Evolutionary conservation across 2,329 filamentous ascomycete genomes (phyloP), one percentile per base, ranked within the genome.

Genomic region (Sporothrix mexicana): DNA sequence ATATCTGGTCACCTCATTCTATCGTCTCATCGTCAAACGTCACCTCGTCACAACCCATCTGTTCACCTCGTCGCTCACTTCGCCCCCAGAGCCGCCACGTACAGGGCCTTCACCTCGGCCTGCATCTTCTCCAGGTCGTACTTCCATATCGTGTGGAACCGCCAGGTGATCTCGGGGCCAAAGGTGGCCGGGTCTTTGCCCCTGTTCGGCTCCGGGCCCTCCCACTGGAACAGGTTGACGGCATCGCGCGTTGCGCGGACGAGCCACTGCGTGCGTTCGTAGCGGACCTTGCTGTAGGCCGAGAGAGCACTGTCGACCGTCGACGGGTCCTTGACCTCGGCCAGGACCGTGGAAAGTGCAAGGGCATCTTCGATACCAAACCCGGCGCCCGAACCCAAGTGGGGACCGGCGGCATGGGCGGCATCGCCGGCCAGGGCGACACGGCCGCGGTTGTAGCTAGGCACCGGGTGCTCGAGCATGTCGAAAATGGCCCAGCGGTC

Each of bases 401-500:
- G 86, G 0, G 88, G 88, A 0, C 84, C 85, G 0, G 82, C 80
- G 0, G 87, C 87, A 74, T 90, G 88, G 4, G 88, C 88, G 0
- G 87, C 87, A 74, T 90, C 87, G 8, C 88, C 88, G 0, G 87
- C 80, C 2, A 89, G 75, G 62, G 85, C 85, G 0, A 88, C 78
- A 1, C 80, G 79, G 1, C 82, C 84, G 20, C 80, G 13, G 53
- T 81, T 78, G 76, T 85, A 89, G 3, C 79, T 80, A 6, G 82
- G 80, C 15, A 83, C 83, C 0, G 85, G 85, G 7, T 82, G 78
- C 23, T 86, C 84, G 15, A 74, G 74, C 80, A 80, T 81, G 79
- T 88, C 86, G 78, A 88, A 89, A 2, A 89, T 81, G 1, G 84
- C 87, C 87, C 87, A 89, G 72, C 86, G 85, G 71, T 88, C 85